Base-by-base conservation (phyloP, 2,329 filamentous ascomycete genomes). In the Trichoderma semiorbis region DNA sequence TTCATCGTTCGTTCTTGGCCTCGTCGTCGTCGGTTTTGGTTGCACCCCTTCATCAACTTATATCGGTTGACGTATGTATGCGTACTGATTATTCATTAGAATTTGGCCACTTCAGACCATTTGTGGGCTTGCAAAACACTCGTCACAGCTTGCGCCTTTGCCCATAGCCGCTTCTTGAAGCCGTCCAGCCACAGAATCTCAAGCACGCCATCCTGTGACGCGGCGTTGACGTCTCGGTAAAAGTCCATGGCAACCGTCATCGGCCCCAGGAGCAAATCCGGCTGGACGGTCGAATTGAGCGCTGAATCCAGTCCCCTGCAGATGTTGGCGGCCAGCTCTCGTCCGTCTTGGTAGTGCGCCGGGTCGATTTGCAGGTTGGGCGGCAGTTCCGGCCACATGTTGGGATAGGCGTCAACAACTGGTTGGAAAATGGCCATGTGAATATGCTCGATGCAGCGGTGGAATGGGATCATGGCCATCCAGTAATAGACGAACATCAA, bases 401-500 rank as follows among this genome's bases (percentile, higher is more conserved):
- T 76, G 3, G 82, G 79, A 60, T 81, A 83, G 21, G 79, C 78
- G 68, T 84, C 83, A 12, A 84, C 74, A 21, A 83, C 81, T 0
- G 84, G 81, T 72, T 86, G 80, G 72, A 83, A 83, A 58, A 86
- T 81, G 71, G 79, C 77, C 30, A 80, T 78, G 71, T 87, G 81
- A 18, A 89, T 78, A 18, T 76, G 75, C 72, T 84, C 83, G 53
- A 88, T 82, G 74, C 83, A 85, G 11, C 82, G 84, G 73, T 85
- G 84, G 61, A 89, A 83, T 14, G 84, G 74, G 32, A 88, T 80
- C 60, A 86, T 83, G 1, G 83, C 78, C 73, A 85, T 83, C 87
- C 87, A 89, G 77, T 87, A 88, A 75, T 86, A 85, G 14, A 87
- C 77, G 73, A 88, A 84, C 60, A 82, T 81, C 36, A 87, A 74